Percentiles rank a stretch among this genome's conserved stretches.
Conservation (phyloP, 192 early-diverging fungal species). For the Coemansia pectinata region DNA sequence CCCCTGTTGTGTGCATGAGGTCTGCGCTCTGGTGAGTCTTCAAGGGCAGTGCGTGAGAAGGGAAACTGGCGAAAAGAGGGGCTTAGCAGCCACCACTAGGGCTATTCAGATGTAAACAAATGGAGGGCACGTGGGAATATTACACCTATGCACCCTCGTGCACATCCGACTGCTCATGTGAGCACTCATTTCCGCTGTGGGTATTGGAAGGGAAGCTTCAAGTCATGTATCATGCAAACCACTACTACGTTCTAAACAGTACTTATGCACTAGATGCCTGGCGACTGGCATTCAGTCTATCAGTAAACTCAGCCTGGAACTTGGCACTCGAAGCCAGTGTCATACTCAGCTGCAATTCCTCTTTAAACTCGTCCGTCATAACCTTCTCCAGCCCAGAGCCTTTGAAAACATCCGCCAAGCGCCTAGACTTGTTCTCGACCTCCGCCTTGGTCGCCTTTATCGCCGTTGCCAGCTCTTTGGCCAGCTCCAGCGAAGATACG, state of each 20-base stretch:
- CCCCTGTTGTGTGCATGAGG: not conserved
- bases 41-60: slow-evolving; percentile 2
- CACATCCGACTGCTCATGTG: not conserved
- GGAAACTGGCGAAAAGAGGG: not conserved
- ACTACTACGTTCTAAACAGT: not conserved
- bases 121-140: slow-evolving; percentile 1
- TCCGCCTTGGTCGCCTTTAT: slow-evolving; percentile 24
- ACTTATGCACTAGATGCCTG: not conserved
- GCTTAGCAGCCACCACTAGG: not conserved
- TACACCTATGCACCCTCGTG: not conserved
- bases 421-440: slow-evolving; percentile 19
- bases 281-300: slow-evolving; percentile 25
- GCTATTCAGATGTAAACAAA: not conserved
- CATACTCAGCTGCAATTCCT: slow-evolving; percentile 43
- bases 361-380: slow-evolving; percentile 26
- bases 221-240: not conserved
- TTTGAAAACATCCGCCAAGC: slow-evolving; percentile 24
- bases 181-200: not conserved
- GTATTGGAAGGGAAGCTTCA: no score
- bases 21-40: not conserved
- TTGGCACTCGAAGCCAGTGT: slow-evolving; percentile 29
- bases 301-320: slow-evolving; percentile 35
- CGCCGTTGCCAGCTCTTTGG: slow-evolving; percentile 22
- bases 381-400: slow-evolving; percentile 23
- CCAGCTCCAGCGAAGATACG: slow-evolving; percentile 34